Evolutionary conservation across 768 basidiomycete species (phyloP), one percentile per base, ranked within the genome.

Genomic region (Amanita jacksonii): DNA sequence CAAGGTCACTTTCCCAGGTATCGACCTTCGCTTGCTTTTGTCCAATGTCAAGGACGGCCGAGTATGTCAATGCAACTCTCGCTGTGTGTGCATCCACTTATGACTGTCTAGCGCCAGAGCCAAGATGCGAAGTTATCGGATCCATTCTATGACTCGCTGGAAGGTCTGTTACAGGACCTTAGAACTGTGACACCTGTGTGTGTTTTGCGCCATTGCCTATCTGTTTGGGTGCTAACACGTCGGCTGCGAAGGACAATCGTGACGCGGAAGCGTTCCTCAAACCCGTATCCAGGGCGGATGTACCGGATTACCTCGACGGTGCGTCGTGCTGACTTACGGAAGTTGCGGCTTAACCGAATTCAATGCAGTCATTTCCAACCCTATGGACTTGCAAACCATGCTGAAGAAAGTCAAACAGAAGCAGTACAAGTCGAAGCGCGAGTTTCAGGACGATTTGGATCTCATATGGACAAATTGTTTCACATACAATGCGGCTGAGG

Each of bases 391-490:
- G 34, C 80, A 81, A 49, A 86, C 92, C 0, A 86, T 99, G 76
- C 72, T 83, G 41, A 90, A 81, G 73, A 93, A 93, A 64, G 85
- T 97, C 58, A 98, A 96, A 67, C 69, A 75, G 47, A 88, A 86
- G 59, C 74, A 78, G 38, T 97, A 96, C 74, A 92, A 93, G 64
- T 88, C 81, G 23, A 98, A 98, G 65, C 72, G 79, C 51, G 87
- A 93, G 54, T 98, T 99, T 63, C 83, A 84, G 50, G 83, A 87
- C 47, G 96, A 99, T 64, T 68, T 99, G 33, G 88, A 94, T 52
- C 76, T 97, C 49, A 97, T 99, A 52, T 99, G 96, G 96, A 79
- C 79, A 36, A 99, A 98, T 52, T 97, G 94, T 62, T 76, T 84
- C 50, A 79, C 74, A 4, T 98, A 98, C 62, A 99, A 99, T 61